phyloP scores from a whole-genome alignment of 306 rosid species.

The Aeschynomene evenia region DNA sequence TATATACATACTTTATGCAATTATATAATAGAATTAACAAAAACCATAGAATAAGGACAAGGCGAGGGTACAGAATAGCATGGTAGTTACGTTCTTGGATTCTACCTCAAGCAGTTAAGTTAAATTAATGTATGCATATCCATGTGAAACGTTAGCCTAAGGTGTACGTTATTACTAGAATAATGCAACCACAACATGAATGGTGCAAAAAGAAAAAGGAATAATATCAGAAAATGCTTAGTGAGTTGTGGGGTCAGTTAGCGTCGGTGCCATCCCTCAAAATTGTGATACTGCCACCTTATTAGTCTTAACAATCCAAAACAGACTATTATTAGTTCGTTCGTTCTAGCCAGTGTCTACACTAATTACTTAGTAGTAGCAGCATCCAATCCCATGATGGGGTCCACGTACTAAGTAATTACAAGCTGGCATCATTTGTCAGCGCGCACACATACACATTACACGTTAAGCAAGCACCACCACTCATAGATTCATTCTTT shows the following conservation, averaged over 20 bases:
- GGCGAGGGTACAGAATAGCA: neutral
- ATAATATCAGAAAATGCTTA: no score
- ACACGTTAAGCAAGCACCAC: neutral
- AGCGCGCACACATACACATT: neutral
- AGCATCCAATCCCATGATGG: constrained; percentile 11
- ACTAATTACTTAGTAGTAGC: neutral
- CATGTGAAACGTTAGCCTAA: neutral
- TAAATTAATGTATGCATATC: neutral
- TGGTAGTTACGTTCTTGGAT: neutral
- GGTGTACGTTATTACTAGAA: neutral
- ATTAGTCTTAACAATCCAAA: no score
- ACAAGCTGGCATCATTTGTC: constrained; percentile 46
- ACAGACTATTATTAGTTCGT: no score
- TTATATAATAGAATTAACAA: neutral
- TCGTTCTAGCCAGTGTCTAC: no score
- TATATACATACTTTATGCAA: neutral
- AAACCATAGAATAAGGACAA: neutral
- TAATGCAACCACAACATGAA: neutral
- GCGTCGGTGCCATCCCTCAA: constrained; percentile 1
- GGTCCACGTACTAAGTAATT: constrained; percentile 23
- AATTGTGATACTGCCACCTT: neutral
- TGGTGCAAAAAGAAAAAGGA: no score
- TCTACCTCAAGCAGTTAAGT: neutral
- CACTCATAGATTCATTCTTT: neutral
- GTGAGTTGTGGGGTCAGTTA: no score